A percentile compares a stretch with the other conserved stretches of the same genome.
Evolutionary conservation across 768 basidiomycete species (phyloP).

Genomic region (Leccinum variicolor): DNA sequence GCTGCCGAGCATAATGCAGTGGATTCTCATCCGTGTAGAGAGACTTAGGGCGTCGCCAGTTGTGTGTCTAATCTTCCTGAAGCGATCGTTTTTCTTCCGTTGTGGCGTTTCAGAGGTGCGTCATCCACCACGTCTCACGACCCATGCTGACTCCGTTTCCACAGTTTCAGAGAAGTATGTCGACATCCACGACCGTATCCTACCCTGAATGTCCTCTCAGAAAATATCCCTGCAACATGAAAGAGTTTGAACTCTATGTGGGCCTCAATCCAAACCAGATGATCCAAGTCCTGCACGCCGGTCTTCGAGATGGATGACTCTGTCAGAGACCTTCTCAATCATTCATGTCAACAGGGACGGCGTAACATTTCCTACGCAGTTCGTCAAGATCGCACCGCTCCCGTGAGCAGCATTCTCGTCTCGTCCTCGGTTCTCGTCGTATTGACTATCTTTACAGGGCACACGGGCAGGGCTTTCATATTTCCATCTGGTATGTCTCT

Average conservation of each 20-base stretch:
- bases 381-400: slow-evolving; percentile 71
- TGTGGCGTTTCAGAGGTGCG: slow-evolving; percentile 47
- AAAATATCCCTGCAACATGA: slow-evolving; percentile 84
- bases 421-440: neutral
- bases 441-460: slow-evolving; percentile 41
- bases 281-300: slow-evolving; percentile 60
- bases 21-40: slow-evolving; percentile 66
- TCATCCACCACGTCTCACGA: neutral
- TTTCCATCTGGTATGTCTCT: slow-evolving; percentile 74
- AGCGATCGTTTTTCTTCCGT: slow-evolving; percentile 3
- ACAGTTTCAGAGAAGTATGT: slow-evolving; percentile 29
- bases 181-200: neutral
- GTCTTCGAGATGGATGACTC: slow-evolving; percentile 59
- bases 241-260: slow-evolving; percentile 74
- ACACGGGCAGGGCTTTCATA: slow-evolving; percentile 70
- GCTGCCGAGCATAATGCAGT: slow-evolving; percentile 55
- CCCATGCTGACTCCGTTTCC: neutral
- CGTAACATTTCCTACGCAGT: slow-evolving; percentile 60
- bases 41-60: slow-evolving; percentile 63
- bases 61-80: slow-evolving; percentile 31
- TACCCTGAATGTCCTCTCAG: slow-evolving; percentile 31
- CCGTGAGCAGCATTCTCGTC: slow-evolving; percentile 47
- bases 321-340: slow-evolving; percentile 59
- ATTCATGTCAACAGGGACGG: slow-evolving; percentile 53
- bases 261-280: slow-evolving; percentile 64